Evolutionary conservation across 768 basidiomycete genomes (phyloP).

Genomic region (Crepidotus variabilis): DNA sequence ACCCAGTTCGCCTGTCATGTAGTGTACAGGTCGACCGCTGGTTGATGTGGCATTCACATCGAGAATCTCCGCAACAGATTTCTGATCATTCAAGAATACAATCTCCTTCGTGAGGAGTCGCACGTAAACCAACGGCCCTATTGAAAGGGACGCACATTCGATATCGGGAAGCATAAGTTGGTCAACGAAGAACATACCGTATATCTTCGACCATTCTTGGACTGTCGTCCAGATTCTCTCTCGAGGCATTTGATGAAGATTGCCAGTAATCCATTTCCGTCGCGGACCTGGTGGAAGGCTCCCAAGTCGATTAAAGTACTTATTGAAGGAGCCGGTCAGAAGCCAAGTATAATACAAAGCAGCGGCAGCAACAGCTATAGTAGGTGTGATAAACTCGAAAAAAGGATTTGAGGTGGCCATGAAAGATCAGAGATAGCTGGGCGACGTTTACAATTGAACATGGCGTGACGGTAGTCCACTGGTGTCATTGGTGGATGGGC

Average conservation of each 20-base stretch:
- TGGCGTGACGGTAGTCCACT: too few relatives aligned
- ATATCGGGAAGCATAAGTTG: background rate
- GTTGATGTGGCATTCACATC: constrained; percentile 45
- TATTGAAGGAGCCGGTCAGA: background rate
- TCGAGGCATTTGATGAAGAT: constrained; percentile 21
- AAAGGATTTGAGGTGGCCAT: too few relatives aligned
- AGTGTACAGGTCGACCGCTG: constrained; percentile 39
- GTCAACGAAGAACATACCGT: constrained; percentile 10
- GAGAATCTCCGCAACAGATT: constrained; percentile 40
- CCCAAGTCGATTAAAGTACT: background rate
- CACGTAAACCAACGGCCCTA: constrained; percentile 39
- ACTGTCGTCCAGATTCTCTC: constrained; percentile 15
- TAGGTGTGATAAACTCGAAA: too few relatives aligned
- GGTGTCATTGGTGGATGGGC: too few relatives aligned
- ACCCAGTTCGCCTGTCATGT: constrained; percentile 28
- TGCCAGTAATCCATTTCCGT: constrained; percentile 18
- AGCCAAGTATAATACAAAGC: background rate
- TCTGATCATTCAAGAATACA: constrained; percentile 43
- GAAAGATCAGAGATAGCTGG: too few relatives aligned
- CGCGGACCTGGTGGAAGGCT: constrained; percentile 24
- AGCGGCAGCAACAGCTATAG: too few relatives aligned
- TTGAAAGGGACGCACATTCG: background rate
- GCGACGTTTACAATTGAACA: too few relatives aligned
- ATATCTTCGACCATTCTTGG: constrained; percentile 15
- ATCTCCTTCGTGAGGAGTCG: constrained; percentile 32